A percentile compares a stretch with the other conserved stretches of the same genome.
phyloP scores from a whole-genome alignment of 768 basidiomycete species.

The Termitomyces sp. region DNA sequence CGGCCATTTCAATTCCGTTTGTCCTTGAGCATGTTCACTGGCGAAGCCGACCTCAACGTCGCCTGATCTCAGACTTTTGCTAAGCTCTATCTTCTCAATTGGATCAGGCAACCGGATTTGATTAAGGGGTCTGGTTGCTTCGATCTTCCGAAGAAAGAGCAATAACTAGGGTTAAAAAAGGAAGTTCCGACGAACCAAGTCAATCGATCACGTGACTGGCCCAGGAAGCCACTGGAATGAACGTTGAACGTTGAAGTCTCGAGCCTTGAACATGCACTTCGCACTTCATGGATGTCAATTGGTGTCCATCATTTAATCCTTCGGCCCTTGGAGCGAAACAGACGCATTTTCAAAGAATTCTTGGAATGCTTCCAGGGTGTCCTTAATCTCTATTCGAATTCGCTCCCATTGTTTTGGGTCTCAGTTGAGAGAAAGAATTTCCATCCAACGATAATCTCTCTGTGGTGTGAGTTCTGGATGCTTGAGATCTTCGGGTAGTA shows the following conservation, averaged over 20 bases:
- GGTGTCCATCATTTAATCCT: no score
- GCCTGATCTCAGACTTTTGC: constrained; percentile 1
- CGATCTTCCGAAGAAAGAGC: neutral
- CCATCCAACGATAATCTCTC: no score
- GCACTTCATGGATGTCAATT: neutral
- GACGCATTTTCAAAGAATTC: constrained; percentile 13
- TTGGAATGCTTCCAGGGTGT: constrained; percentile 10
- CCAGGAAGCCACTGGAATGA: no score
- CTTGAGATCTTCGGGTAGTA: neutral
- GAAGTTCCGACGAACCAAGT: no score
- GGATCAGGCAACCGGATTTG: neutral
- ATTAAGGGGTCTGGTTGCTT: neutral
- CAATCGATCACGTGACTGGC: no score
- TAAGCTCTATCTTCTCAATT: constrained; percentile 4
- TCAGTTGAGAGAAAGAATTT: no score
- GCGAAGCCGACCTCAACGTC: constrained; percentile 1
- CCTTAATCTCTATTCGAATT: no score
- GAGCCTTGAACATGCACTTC: neutral
- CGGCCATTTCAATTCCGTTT: neutral
- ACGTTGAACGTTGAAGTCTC: no score
- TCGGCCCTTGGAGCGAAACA: constrained; percentile 7
- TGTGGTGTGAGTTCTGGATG: constrained; percentile 2
- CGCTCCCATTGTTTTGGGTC: no score
- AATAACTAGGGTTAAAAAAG: no score
- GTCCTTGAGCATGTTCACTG: neutral